These are phyloP conservation scores for Umbelopsis sp. DNA, from an alignment of 192 early-diverging fungal species.

Conservation along the genomic window DNA sequence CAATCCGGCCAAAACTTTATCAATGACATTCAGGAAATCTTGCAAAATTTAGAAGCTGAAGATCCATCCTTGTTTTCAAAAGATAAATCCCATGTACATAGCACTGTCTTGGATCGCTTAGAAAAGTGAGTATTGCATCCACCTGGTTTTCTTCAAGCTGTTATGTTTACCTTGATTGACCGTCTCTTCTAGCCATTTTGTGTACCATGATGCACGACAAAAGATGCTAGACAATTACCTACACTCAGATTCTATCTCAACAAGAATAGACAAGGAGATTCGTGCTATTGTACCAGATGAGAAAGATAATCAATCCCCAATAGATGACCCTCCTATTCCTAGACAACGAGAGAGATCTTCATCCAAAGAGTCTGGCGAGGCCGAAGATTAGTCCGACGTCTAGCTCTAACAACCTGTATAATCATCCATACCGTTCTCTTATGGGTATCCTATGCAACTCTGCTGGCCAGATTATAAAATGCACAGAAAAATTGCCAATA, in stretches of 20 bases:
- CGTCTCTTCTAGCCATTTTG: neutral
- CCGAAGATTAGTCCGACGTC: too few species aligned
- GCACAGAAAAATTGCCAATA: neutral
- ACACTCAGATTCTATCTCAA: neutral
- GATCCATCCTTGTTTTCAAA: neutral
- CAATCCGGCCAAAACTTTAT: neutral
- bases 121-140: neutral
- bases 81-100: constrained; percentile 4
- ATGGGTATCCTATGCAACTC: neutral
- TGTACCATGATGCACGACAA: neutral
- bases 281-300: neutral
- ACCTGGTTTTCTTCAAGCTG: neutral
- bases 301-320: neutral
- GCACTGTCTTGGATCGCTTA: neutral
- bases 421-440: neutral
- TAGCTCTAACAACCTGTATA: neutral
- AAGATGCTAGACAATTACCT: neutral
- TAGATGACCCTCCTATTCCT: neutral
- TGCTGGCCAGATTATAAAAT: neutral
- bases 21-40: neutral
- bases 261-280: constrained; percentile 16
- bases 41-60: constrained; percentile 5
- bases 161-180: neutral
- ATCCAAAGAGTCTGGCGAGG: constrained; percentile 2
- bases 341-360: neutral